These are phyloP conservation scores for Talaromyces piceae DNA, from an alignment of 2,329 filamentous ascomycete genomes.

Conservation along the genomic window DNA sequence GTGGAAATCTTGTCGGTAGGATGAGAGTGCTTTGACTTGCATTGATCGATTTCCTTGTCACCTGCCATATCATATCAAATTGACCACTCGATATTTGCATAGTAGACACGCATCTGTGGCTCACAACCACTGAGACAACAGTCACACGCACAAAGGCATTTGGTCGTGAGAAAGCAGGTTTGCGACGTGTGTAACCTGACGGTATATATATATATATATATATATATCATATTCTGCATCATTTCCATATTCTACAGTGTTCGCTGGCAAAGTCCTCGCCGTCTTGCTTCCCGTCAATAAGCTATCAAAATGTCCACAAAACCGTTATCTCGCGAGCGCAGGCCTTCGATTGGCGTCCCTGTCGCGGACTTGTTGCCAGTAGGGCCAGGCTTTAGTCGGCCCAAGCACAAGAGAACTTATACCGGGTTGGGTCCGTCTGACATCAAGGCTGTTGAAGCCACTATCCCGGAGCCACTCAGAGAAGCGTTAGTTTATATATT, in stretches of 20 bases:
- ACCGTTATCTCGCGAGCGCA: constrained; percentile 56
- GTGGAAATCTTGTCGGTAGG: neutral
- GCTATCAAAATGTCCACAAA: constrained; percentile 13
- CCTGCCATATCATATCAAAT: too few species aligned
- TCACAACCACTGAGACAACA: too few species aligned
- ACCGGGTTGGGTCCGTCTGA: constrained; percentile 87
- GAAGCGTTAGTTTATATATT: constrained; percentile 67
- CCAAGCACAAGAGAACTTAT: constrained; percentile 95
- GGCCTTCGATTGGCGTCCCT: constrained; percentile 72
- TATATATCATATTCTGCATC: too few species aligned
- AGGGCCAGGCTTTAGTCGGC: constrained; percentile 76
- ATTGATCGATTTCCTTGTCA: neutral
- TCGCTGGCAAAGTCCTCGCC: too few species aligned
- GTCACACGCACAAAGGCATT: too few species aligned
- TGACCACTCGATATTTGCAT: neutral
- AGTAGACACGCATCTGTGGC: neutral
- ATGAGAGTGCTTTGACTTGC: neutral
- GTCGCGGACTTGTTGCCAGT: constrained; percentile 82
- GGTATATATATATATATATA: too few species aligned
- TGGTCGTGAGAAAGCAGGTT: too few species aligned
- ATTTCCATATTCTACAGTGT: too few species aligned
- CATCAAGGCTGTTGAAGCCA: constrained; percentile 89
- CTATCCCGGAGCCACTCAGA: constrained; percentile 80
- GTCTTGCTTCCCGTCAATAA: too few species aligned
- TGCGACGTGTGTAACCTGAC: too few species aligned